A percentile compares a stretch with the other conserved stretches of the same genome.
Conservation (phyloP, 2,329 filamentous ascomycete genomes). For the Ophioceras dolichostomum region DNA sequence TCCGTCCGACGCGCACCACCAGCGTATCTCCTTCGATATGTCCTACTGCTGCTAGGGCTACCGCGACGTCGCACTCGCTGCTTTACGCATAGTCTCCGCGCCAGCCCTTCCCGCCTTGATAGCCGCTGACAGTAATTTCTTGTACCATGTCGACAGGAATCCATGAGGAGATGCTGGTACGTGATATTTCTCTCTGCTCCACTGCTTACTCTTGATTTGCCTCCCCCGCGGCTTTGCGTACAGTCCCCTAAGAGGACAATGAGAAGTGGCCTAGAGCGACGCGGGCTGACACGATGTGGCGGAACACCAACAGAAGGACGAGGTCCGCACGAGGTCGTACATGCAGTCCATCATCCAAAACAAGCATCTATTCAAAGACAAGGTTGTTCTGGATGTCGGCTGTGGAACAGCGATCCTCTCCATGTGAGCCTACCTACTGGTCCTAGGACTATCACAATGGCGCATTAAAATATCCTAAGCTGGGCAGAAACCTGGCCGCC, state of each 20-base stretch:
- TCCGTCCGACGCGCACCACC: constrained; percentile 16
- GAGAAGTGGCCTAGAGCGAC: too few relatives aligned
- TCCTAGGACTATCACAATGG: too few relatives aligned
- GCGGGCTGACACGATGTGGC: constrained; percentile 4
- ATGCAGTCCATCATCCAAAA: constrained; percentile 97
- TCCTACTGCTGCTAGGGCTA: not conserved
- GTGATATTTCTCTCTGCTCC: constrained; percentile 24
- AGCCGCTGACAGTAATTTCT: too few relatives aligned
- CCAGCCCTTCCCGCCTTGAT: too few relatives aligned
- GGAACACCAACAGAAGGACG: constrained; percentile 89
- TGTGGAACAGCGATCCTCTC: constrained; percentile 96
- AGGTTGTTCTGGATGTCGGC: constrained; percentile 89
- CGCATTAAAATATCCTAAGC: too few relatives aligned
- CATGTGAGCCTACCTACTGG: too few relatives aligned
- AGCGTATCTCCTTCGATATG: constrained; percentile 11
- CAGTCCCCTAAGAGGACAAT: too few relatives aligned
- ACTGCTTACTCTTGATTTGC: constrained; percentile 6
- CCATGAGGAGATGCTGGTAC: constrained; percentile 95
- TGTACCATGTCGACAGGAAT: constrained; percentile 67
- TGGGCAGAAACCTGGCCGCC: too few relatives aligned
- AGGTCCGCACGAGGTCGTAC: constrained; percentile 92
- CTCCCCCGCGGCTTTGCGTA: constrained; percentile 4
- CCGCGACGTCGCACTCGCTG: not conserved
- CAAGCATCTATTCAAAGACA: constrained; percentile 84
- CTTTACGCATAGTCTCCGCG: too few relatives aligned